phyloP scores from a whole-genome alignment of 495 filamentous ascomycete species.

The Neurospora sp. region DNA sequence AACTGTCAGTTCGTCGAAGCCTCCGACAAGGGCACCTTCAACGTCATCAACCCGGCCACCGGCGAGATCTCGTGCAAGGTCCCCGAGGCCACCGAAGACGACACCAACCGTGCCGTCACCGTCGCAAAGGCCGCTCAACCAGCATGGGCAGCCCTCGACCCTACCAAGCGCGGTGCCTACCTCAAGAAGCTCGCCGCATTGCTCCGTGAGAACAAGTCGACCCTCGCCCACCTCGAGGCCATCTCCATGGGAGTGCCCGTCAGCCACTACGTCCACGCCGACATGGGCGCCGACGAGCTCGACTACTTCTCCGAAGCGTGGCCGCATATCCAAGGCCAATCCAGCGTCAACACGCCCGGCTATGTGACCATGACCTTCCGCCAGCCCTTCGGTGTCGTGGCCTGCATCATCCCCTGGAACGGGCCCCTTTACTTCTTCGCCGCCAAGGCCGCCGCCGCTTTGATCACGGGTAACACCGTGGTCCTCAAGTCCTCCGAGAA shows the following conservation, averaged over 20 bases:
- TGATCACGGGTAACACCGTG: slow-evolving; percentile 78
- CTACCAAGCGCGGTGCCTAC: slow-evolving; percentile 30
- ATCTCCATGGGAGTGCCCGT: slow-evolving; percentile 41
- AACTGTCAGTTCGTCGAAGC: slow-evolving; percentile 25
- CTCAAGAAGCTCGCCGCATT: slow-evolving; percentile 45
- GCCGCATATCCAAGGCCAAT: slow-evolving; percentile 49
- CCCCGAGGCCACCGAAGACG: slow-evolving; percentile 27
- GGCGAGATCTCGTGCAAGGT: slow-evolving; percentile 16
- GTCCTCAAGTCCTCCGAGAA: slow-evolving; percentile 87
- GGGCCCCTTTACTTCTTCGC: slow-evolving; percentile 75
- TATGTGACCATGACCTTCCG: slow-evolving; percentile 85
- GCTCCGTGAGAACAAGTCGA: slow-evolving; percentile 32
- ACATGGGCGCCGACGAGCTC: slow-evolving; percentile 11
- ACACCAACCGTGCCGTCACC: slow-evolving; percentile 48
- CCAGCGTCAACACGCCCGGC: slow-evolving; percentile 66
- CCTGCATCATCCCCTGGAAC: slow-evolving; percentile 90
- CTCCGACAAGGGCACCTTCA: slow-evolving; percentile 24
- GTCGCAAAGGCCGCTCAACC: slow-evolving; percentile 51
- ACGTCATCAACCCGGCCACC: slow-evolving; percentile 25
- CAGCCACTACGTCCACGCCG: slow-evolving; percentile 19
- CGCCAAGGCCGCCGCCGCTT: slow-evolving; percentile 81
- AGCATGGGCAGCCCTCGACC: slow-evolving; percentile 42
- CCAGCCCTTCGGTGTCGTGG: slow-evolving; percentile 84
- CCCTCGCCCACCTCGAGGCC: slow-evolving; percentile 46
- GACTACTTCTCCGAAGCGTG: slow-evolving; percentile 30